These are phyloP conservation scores for Flaveria robusta DNA, from an alignment of 129 eudicot species.

Conservation along the genomic window DNA sequence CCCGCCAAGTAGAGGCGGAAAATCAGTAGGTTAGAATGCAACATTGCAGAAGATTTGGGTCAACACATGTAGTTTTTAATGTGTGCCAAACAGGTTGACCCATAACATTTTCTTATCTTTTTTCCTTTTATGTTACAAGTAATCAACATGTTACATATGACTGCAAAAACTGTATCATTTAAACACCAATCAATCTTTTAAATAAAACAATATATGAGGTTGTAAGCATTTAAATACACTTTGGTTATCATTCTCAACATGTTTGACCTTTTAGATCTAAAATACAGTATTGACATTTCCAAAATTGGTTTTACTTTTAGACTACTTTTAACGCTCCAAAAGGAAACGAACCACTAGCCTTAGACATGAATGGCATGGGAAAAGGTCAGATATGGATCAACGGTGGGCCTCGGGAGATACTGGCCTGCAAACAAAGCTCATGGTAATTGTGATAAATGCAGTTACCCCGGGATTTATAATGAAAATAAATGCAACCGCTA, in stretches of 20 bases:
- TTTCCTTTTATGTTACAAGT: not conserved
- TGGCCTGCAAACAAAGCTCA: constrained; percentile 70
- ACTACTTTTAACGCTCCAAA: constrained; percentile 68
- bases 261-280: not conserved
- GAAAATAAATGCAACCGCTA: constrained; percentile 64
- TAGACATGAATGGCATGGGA: constrained; percentile 85
- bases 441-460: constrained; percentile 63
- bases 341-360: constrained; percentile 78
- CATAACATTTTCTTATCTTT: not conserved
- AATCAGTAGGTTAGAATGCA: too few relatives aligned
- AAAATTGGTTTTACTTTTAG: constrained; percentile 34
- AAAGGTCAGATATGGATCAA: constrained; percentile 84
- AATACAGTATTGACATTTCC: not conserved
- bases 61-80: too few relatives aligned
- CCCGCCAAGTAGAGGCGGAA: too few relatives aligned
- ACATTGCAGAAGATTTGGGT: too few relatives aligned
- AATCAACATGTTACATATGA: not conserved
- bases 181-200: not conserved
- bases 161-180: not conserved
- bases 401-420: constrained; percentile 70
- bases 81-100: not conserved
- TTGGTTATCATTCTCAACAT: not conserved
- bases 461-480: constrained; percentile 57
- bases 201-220: not conserved
- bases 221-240: not conserved